Evolutionary conservation across 768 basidiomycete species (phyloP), one percentile per base, ranked within the genome.

Genomic region (Boletus reticulatus): DNA sequence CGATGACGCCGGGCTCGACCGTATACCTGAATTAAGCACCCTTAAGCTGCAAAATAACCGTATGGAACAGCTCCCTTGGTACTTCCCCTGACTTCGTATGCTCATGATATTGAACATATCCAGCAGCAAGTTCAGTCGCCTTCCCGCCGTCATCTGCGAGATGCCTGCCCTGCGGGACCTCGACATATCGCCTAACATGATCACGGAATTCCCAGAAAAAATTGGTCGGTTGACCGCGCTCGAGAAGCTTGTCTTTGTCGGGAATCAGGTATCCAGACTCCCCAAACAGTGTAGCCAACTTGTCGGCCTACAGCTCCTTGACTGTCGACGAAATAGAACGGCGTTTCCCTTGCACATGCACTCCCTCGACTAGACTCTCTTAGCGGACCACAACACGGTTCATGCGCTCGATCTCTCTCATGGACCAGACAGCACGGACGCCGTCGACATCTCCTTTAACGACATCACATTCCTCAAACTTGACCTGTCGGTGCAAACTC

Each of bases 161-260:
- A 82, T 98, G 65, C 72, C 76, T 6, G 80, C 75, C n/a, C 81
- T 99, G 19, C 75, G 80, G 37, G 92, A 95, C 62, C 84, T 99
- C 19, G 95, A 98, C 64, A 78, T 97, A 38, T 98, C 97, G 0
- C 98, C 98, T 79, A 99, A 99, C 75, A 84, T 80, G 69, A 85
- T 98, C 55, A 78, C 82, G 0, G 83, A 86, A 47, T 80, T 98
- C 2, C 94, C 95, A 0, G 84, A 89, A 36, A 83, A 87, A 42
- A 84, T 98, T 42, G 89, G 89, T 2, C 73, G 80, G 34, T 77
- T 98, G 50, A 70, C 69, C 27, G 76, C 80, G 4, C 80, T 98
- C 42, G 84, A 93, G 61, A 76, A 81, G 16, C 78, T 98, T 11
- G 76, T 87, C 43, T 81, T 95, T 43, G 87, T 95, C n/a, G 92